Percentiles rank a stretch among this genome's conserved stretches.
Evolutionary conservation across 441 rosid genomes (phyloP).

Genomic region (Brassica hybrid): DNA sequence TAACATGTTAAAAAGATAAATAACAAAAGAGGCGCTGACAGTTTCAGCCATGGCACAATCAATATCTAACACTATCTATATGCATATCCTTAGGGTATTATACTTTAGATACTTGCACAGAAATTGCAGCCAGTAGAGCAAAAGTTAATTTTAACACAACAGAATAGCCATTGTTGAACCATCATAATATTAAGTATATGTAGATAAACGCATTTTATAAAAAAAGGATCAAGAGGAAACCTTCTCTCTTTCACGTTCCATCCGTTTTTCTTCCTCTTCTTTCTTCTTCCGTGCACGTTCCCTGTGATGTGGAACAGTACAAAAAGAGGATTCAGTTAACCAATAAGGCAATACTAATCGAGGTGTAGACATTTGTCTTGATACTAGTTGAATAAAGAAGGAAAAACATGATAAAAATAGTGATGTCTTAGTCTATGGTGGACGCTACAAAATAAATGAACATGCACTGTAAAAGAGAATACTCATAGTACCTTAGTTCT

Average conservation of each 20-base stretch:
- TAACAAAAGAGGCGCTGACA: neutral
- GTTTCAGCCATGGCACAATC: conserved; percentile 8
- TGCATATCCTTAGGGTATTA: neutral
- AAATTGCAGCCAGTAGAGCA: neutral
- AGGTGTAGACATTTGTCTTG: neutral
- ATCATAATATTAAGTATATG: neutral
- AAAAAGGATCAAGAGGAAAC: conserved; percentile 44
- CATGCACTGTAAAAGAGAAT: conserved; percentile 15
- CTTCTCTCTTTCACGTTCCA: conserved; percentile 94
- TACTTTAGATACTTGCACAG: neutral
- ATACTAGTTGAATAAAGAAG: conserved; percentile 2
- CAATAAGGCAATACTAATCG: neutral
- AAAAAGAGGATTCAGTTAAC: conserved; percentile 15
- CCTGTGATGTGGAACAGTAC: conserved; percentile 48
- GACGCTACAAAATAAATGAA: conserved; percentile 9
- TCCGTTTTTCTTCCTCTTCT: conserved; percentile 91
- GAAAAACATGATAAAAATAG: neutral
- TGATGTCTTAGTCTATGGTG: neutral
- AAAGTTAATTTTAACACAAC: conserved; percentile 10
- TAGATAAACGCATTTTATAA: conserved; percentile 6
- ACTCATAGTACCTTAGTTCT: conserved; percentile 71
- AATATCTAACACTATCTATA: neutral
- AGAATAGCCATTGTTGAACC: neutral
- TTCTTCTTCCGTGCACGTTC: conserved; percentile 97
- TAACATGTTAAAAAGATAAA: conserved; percentile 1